These are phyloP conservation scores for Coemansia sp. DNA, from an alignment of 192 early-diverging fungal genomes.

Conservation along the genomic window DNA sequence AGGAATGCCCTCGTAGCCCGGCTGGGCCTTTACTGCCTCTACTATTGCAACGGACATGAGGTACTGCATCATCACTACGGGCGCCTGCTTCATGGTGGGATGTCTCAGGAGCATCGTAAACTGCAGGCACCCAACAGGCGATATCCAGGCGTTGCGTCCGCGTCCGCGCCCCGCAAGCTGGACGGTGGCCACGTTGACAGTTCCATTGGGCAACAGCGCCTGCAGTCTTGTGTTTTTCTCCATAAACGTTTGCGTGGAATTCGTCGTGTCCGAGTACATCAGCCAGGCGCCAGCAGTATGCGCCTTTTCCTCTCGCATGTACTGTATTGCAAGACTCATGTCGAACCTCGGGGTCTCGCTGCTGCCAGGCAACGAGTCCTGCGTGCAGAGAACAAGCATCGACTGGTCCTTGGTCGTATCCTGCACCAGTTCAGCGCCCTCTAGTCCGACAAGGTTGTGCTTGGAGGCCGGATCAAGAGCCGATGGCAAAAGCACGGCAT, in stretches of 20 bases:
- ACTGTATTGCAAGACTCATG: constrained; percentile 53
- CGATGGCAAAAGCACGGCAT: constrained; percentile 18
- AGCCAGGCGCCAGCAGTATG: constrained; percentile 69
- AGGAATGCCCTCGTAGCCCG: constrained; percentile 77
- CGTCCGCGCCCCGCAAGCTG: constrained; percentile 89
- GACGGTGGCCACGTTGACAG: constrained; percentile 75
- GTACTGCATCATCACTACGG: constrained; percentile 93
- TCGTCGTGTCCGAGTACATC: constrained; percentile 73
- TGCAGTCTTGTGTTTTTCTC: constrained; percentile 82
- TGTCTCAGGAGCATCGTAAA: constrained; percentile 85
- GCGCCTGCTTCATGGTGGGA: constrained; percentile 55
- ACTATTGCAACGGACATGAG: constrained; percentile 83
- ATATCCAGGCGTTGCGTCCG: constrained; percentile 94
- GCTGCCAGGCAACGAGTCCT: constrained; percentile 40
- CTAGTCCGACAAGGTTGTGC: neutral
- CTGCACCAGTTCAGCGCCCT: constrained; percentile 8
- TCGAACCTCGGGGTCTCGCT: constrained; percentile 62
- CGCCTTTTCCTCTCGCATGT: constrained; percentile 52
- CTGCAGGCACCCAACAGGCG: constrained; percentile 83
- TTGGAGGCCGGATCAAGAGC: neutral
- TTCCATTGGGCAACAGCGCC: constrained; percentile 68
- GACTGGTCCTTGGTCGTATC: constrained; percentile 10
- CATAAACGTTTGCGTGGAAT: constrained; percentile 90
- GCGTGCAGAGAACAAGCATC: constrained; percentile 52
- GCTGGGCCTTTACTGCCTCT: constrained; percentile 64